Base-by-base conservation (phyloP, 768 basidiomycete species). In the Pluteus cervinus region DNA sequence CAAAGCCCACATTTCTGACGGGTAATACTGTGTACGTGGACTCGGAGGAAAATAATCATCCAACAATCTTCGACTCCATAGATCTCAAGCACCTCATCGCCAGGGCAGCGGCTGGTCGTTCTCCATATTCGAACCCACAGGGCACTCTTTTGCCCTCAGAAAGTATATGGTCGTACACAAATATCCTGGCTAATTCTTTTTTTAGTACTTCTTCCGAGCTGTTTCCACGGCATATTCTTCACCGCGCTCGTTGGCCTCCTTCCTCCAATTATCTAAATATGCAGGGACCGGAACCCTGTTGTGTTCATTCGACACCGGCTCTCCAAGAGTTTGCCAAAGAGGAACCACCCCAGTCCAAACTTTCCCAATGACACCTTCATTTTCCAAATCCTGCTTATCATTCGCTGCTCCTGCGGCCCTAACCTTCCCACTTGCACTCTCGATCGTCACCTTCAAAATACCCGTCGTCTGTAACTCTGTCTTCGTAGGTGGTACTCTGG, bases 401-500 rank as follows among this genome's bases (percentile, higher is more conserved):
- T 54, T 49, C 12, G 48, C 48, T 7, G 44, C 42, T 1, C 43
- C 36, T 12, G 39, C 44, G 7, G 48, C 51, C 11, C 55, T 40
- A 12, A 55, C 41, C 36, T 58, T 58, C 7, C 51, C 56, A 25
- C 56, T 58, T 1, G 54, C 56, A 15, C 51, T 50, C 14, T 47
- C 55, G 33, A 58, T 52, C 10, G 56, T 51, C 2, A 58, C 53
- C 8, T 44, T 46, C 1, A 58, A n/a, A 6, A 56, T 52, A 4
- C 48, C 39, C 2, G 56, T 58, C 1, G 42, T 44, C 16, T 43
- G 44, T 41, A 53, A 41, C 35, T 58, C 56, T 10, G 47, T 47
- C 17, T 46, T 42, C 5, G 52, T 53, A 2, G 52, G 49, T 12
- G 54, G 55, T 5, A 57, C 52, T 3, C 56, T 49, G 5, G 54